Percentiles rank a stretch among this genome's conserved stretches.
These are phyloP conservation scores for Pestalotiopsis sp. DNA, from an alignment of 2,329 filamentous ascomycete genomes.

Conservation along the genomic window DNA sequence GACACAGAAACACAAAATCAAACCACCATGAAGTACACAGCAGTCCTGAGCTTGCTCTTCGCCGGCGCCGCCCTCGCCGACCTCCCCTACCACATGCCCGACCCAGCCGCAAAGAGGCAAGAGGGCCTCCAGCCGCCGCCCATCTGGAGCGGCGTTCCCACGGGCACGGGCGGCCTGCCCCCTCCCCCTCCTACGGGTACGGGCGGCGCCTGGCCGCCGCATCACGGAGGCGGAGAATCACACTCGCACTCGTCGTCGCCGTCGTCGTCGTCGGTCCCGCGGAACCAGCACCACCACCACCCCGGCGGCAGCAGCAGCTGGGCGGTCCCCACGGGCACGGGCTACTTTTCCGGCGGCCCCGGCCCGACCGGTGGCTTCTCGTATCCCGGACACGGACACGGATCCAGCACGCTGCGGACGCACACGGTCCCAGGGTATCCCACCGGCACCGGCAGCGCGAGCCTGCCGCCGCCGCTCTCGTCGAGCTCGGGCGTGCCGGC, in stretches of 20 bases:
- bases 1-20: not conserved
- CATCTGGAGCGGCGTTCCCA: not conserved
- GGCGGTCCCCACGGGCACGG: too few relatives aligned
- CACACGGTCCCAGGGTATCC: too few relatives aligned
- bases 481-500: too few relatives aligned
- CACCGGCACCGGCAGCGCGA: too few relatives aligned
- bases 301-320: too few relatives aligned
- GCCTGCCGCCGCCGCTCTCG: too few relatives aligned
- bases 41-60: not conserved
- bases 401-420: too few relatives aligned
- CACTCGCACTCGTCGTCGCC: not conserved
- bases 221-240: not conserved
- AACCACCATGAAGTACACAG: conserved; percentile 5
- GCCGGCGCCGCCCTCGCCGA: conserved; percentile 6
- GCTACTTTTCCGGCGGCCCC: too few relatives aligned
- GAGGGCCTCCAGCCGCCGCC: not conserved
- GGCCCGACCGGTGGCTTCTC: too few relatives aligned
- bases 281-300: not conserved
- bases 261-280: not conserved
- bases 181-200: not conserved
- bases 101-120: not conserved
- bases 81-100: conserved; percentile 4
- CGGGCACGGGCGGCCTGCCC: not conserved
- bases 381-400: too few relatives aligned
- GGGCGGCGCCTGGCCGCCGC: not conserved